These are phyloP conservation scores for Saprolegnia parasitica DNA, from an alignment of 352 stramenopile species.

Conservation along the genomic window DNA sequence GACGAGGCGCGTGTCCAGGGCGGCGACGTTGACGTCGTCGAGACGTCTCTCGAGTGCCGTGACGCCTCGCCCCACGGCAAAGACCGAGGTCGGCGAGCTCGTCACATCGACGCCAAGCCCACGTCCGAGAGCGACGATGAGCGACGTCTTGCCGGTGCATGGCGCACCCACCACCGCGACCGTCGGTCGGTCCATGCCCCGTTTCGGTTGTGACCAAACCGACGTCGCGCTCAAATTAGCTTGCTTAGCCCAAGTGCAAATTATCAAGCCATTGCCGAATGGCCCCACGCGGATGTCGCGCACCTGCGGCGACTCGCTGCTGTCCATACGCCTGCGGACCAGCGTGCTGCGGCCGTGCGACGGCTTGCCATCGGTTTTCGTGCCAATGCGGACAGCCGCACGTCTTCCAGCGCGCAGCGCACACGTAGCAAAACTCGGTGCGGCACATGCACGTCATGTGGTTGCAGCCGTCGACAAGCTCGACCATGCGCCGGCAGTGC, in stretches of 20 bases:
- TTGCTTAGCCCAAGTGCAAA: too few species aligned
- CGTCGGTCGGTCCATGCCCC: neutral
- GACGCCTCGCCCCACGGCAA: neutral
- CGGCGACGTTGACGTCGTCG: neutral
- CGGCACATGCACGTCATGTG: slow-evolving; percentile 21
- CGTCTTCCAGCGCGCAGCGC: neutral
- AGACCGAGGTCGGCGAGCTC: too few species aligned
- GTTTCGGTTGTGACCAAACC: neutral
- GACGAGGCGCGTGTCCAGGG: neutral
- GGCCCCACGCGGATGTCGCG: too few species aligned
- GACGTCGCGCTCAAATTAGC: too few species aligned
- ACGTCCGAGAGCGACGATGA: neutral
- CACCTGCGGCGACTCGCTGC: too few species aligned
- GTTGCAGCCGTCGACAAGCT: slow-evolving; percentile 14
- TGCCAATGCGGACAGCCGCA: neutral
- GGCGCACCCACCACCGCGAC: neutral
- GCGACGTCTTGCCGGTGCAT: neutral
- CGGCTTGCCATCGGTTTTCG: neutral
- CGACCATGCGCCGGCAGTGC: slow-evolving; percentile 7
- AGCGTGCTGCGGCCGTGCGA: too few species aligned
- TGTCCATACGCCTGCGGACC: too few species aligned
- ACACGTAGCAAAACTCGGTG: slow-evolving; percentile 17
- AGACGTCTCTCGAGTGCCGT: neutral
- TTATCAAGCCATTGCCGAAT: too few species aligned
- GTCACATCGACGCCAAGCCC: neutral